Evolutionary conservation across 177 flowering plant species (phyloP).

Genomic region (Vitis hybrid): DNA sequence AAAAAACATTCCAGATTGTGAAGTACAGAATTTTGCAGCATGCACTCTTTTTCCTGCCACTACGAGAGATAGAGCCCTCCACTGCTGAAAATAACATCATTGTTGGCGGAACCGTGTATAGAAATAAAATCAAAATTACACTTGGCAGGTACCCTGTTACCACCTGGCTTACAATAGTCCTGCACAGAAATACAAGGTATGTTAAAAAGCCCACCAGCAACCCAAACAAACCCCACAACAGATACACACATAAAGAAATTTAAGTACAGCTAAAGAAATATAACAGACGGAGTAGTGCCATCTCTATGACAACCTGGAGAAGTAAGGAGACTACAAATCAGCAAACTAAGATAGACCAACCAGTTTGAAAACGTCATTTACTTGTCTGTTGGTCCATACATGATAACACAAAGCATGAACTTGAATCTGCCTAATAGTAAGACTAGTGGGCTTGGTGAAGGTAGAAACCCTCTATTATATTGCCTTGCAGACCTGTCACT

Average conservation of each 20-base stretch:
- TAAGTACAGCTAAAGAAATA: too few relatives aligned
- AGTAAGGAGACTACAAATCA: too few relatives aligned
- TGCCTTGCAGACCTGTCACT: not conserved
- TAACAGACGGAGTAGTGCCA: too few relatives aligned
- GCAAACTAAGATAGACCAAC: too few relatives aligned
- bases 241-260: not conserved
- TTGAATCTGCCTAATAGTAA: too few relatives aligned
- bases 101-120: conserved; percentile 69
- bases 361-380: too few relatives aligned
- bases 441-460: too few relatives aligned
- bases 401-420: too few relatives aligned
- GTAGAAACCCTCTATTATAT: too few relatives aligned
- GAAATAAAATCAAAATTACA: conserved; percentile 65
- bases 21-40: conserved; percentile 78
- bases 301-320: too few relatives aligned
- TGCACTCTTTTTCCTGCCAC: conserved; percentile 89
- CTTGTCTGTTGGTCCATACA: too few relatives aligned
- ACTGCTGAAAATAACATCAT: conserved; percentile 84
- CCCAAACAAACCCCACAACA: not conserved
- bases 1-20: conserved; percentile 92
- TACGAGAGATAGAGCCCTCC: conserved; percentile 81
- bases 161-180: conserved; percentile 58
- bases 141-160: conserved; percentile 95
- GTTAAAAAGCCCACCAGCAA: not conserved
- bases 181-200: conserved; percentile 34